Evolutionary conservation across 2,329 filamentous ascomycete species (phyloP).

Genomic region (Pestalotiopsis sp.): DNA sequence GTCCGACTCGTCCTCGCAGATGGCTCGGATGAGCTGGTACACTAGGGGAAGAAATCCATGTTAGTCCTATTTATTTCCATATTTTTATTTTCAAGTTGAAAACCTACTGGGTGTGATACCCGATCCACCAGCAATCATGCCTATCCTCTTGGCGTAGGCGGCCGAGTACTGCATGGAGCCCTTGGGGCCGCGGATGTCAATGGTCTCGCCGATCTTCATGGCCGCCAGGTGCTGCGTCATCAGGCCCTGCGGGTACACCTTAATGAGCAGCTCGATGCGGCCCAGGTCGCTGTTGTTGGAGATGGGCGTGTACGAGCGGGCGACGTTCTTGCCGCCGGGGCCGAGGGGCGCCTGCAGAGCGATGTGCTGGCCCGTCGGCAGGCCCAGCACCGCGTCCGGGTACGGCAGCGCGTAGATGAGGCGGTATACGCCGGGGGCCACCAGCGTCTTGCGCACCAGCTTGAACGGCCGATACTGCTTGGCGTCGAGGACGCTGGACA

Average conservation of each 20-base stretch:
- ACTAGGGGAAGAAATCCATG: constrained; percentile 24
- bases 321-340: constrained; percentile 42
- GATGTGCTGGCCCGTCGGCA: constrained; percentile 61
- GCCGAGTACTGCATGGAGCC: constrained; percentile 57
- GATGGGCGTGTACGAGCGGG: constrained; percentile 56
- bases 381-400: constrained; percentile 46
- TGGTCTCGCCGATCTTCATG: constrained; percentile 49
- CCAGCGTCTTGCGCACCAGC: constrained; percentile 30
- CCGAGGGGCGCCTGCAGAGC: constrained; percentile 49
- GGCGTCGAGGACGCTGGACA: background rate
- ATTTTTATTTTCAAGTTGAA: no score
- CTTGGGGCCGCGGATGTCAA: constrained; percentile 58
- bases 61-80: background rate
- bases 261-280: constrained; percentile 52
- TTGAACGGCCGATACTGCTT: constrained; percentile 4
- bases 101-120: constrained; percentile 50
- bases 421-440: constrained; percentile 47
- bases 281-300: constrained; percentile 54
- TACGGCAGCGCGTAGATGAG: constrained; percentile 52
- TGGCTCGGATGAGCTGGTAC: constrained; percentile 64
- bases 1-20: constrained; percentile 62
- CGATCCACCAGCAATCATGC: constrained; percentile 57
- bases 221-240: constrained; percentile 52
- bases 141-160: constrained; percentile 46
- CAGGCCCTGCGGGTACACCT: constrained; percentile 51